These are phyloP conservation scores for Pneumocystis sp. DNA, from an alignment of 1,139 yeast genomes.

Conservation along the genomic window DNA sequence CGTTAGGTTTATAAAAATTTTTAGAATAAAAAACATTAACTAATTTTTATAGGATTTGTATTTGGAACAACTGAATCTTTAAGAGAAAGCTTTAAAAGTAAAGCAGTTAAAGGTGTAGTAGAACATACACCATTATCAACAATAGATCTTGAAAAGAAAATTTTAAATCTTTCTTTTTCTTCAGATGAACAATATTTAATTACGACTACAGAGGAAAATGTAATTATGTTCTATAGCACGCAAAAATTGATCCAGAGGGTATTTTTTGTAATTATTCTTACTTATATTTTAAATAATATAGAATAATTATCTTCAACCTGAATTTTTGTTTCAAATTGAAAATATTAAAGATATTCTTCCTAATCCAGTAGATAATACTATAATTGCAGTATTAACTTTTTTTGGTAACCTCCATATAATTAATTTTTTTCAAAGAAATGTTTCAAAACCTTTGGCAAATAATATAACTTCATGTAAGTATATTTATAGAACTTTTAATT, in stretches of 20 bases:
- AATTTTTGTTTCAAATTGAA: neutral
- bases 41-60: neutral
- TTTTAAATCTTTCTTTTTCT: slow-evolving; percentile 9
- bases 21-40: neutral
- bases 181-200: slow-evolving; percentile 8
- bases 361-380: slow-evolving; percentile 9
- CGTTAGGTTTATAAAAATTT: neutral
- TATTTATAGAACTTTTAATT: neutral
- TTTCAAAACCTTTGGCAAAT: slow-evolving; percentile 9
- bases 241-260: neutral
- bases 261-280: neutral
- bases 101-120: neutral
- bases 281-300: neutral
- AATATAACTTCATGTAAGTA: slow-evolving; percentile 16
- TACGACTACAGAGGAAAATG: slow-evolving; percentile 3
- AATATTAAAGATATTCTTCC: slow-evolving; percentile 9
- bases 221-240: slow-evolving; percentile 1
- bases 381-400: slow-evolving; percentile 18
- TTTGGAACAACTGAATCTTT: neutral
- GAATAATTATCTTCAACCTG: neutral
- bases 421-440: slow-evolving; percentile 7
- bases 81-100: neutral
- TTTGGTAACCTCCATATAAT: slow-evolving; percentile 15
- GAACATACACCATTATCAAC: neutral
- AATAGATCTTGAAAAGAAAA: neutral